These are phyloP conservation scores for Carex littledalei DNA, from an alignment of 176 grass and related monocot species.

Conservation along the genomic window DNA sequence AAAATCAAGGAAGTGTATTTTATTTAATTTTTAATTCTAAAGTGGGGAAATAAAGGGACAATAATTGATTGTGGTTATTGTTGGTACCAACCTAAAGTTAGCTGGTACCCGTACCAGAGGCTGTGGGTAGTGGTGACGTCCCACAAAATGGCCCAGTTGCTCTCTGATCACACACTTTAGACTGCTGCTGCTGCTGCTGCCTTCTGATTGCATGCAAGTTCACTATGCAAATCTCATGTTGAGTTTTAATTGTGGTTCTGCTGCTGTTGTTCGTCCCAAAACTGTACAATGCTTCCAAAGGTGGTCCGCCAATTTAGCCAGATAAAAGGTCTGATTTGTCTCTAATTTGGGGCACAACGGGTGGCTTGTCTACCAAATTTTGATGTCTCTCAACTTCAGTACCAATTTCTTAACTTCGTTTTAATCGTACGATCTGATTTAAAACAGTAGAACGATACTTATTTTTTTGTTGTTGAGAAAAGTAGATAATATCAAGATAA, in stretches of 20 bases:
- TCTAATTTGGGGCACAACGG: too few relatives aligned
- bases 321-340: slow-evolving; percentile 2
- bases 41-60: neutral
- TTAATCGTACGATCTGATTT: too few relatives aligned
- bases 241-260: neutral
- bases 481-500: too few relatives aligned
- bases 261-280: neutral
- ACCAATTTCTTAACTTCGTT: too few relatives aligned
- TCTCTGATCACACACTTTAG: slow-evolving; percentile 11
- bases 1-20: neutral
- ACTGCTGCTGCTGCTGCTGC: neutral
- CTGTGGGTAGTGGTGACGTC: slow-evolving; percentile 3
- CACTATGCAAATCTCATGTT: neutral
- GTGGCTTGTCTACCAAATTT: too few relatives aligned
- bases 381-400: too few relatives aligned
- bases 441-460: too few relatives aligned
- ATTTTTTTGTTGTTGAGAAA: too few relatives aligned
- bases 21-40: neutral
- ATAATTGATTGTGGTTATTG: slow-evolving; percentile 8
- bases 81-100: slow-evolving; percentile 4
- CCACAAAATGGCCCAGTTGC: neutral
- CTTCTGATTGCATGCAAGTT: neutral
- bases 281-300: neutral
- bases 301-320: neutral
- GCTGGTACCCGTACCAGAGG: neutral